Evolutionary conservation across 306 rosid species (phyloP).

Genomic region (Fragaria ananassa): DNA sequence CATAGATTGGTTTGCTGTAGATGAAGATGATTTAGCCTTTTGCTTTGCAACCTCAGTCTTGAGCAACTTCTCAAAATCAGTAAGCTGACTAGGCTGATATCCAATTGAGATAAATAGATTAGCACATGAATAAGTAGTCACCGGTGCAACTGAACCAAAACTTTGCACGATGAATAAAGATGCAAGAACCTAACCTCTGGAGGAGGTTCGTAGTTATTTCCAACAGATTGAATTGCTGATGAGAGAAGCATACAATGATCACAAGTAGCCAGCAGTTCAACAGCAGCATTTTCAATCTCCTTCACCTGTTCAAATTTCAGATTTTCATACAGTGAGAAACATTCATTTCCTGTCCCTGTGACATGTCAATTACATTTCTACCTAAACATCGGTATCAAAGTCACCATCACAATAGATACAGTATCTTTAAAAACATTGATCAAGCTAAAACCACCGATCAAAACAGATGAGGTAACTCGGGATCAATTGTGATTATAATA

Average conservation of each 20-base stretch:
- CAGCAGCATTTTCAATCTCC: conserved; percentile 64
- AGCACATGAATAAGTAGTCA: conserved; percentile 5
- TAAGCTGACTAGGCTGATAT: conserved; percentile 37
- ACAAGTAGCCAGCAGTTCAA: conserved; percentile 47
- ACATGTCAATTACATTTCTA: background rate
- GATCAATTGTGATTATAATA: background rate
- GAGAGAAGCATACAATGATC: conserved; percentile 56
- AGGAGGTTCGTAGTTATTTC: conserved; percentile 52
- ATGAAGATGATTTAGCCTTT: conserved; percentile 43
- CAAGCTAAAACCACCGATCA: background rate
- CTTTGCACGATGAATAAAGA: conserved; percentile 7
- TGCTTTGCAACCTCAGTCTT: conserved; percentile 50
- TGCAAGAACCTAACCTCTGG: conserved; percentile 65
- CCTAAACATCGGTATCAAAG: background rate
- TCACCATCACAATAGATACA: background rate
- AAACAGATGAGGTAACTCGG: background rate
- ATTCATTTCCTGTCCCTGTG: background rate
- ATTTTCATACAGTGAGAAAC: background rate
- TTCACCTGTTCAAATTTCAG: conserved; percentile 42
- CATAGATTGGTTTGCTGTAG: conserved; percentile 36
- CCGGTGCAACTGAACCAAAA: conserved; percentile 20
- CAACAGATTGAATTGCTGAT: conserved; percentile 55
- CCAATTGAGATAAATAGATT: conserved; percentile 8
- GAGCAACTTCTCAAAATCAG: conserved; percentile 64
- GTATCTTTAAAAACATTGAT: background rate